A percentile compares a stretch with the other conserved stretches of the same genome.
These are phyloP conservation scores for Vitis rupestris DNA, from an alignment of 164 flowering plant species.

Conservation along the genomic window DNA sequence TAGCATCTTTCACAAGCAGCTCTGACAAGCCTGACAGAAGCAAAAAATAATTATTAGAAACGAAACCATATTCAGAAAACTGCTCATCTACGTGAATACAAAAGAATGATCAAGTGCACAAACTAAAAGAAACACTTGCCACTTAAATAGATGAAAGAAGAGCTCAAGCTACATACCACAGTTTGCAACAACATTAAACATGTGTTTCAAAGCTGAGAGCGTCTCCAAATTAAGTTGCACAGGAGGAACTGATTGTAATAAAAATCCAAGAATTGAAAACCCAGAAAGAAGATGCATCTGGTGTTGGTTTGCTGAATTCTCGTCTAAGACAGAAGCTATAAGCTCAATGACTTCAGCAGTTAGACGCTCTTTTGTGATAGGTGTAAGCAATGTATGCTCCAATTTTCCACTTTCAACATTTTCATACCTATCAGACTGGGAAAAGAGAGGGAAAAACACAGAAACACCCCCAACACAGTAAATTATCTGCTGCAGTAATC, in stretches of 20 bases:
- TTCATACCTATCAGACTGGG: conserved; percentile 64
- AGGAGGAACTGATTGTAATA: conserved; percentile 82
- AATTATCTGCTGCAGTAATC: conserved; percentile 85
- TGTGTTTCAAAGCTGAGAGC: conserved; percentile 75
- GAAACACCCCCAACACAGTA: conserved; percentile 99
- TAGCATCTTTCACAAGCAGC: conserved; percentile 76
- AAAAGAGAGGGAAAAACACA: conserved; percentile 90
- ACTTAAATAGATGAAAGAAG: background rate
- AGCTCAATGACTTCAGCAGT: conserved; percentile 89
- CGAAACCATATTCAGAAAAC: background rate
- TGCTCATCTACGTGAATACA: background rate
- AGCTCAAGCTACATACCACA: conserved; percentile 48
- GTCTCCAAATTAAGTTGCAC: conserved; percentile 85
- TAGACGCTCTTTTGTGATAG: conserved; percentile 63
- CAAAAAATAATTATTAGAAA: conserved; percentile 9
- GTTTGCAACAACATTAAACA: conserved; percentile 67
- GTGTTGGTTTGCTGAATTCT: conserved; percentile 89
- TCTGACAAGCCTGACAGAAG: conserved; percentile 64
- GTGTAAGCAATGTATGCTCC: conserved; percentile 42
- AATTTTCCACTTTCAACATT: conserved; percentile 37
- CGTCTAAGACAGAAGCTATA: conserved; percentile 86
- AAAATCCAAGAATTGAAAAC: conserved; percentile 78
- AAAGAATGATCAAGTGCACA: background rate
- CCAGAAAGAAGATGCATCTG: conserved; percentile 98
- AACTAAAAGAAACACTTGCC: background rate